phyloP scores from a whole-genome alignment of 306 rosid genomes.

The Macrotyloma uniflorum region DNA sequence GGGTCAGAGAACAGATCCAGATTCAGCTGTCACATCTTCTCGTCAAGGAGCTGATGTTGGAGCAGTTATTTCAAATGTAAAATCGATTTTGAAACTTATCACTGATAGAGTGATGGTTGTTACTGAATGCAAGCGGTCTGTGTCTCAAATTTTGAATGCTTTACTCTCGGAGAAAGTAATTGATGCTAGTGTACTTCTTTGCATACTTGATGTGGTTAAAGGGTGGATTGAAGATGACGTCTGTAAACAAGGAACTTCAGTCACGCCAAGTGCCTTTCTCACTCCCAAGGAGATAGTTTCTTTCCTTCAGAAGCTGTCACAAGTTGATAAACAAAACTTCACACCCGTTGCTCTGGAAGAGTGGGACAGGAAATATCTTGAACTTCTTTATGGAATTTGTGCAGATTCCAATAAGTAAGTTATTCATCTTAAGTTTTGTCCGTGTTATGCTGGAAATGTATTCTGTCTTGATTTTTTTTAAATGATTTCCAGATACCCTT shows the following conservation, averaged over 20 bases:
- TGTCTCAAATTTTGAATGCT: slow-evolving; percentile 84
- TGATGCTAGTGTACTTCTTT: slow-evolving; percentile 91
- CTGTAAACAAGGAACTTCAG: slow-evolving; percentile 77
- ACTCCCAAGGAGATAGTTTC: slow-evolving; percentile 86
- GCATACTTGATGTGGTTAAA: slow-evolving; percentile 95
- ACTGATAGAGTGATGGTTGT: slow-evolving; percentile 90
- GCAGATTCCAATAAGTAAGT: slow-evolving; percentile 89
- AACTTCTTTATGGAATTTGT: slow-evolving; percentile 87
- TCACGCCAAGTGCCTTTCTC: slow-evolving; percentile 67
- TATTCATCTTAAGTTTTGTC: slow-evolving; percentile 11
- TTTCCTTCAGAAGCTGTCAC: slow-evolving; percentile 95
- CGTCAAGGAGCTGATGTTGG: slow-evolving; percentile 89
- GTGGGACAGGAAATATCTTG: slow-evolving; percentile 91
- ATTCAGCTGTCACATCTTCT: slow-evolving; percentile 89
- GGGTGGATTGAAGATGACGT: slow-evolving; percentile 96
- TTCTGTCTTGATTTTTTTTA: slow-evolving; percentile 31
- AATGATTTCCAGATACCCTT: slow-evolving; percentile 62
- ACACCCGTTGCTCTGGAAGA: slow-evolving; percentile 66
- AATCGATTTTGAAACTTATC: slow-evolving; percentile 84
- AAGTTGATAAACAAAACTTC: slow-evolving; percentile 85
- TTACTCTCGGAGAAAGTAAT: slow-evolving; percentile 93
- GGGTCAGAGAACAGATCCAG: slow-evolving; percentile 90
- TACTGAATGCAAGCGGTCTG: slow-evolving; percentile 82
- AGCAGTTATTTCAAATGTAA: slow-evolving; percentile 80
- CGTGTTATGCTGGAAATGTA: slow-evolving; percentile 26